Conservation (phyloP, 805 yeast genomes). For the Ogataea pini region DNA sequence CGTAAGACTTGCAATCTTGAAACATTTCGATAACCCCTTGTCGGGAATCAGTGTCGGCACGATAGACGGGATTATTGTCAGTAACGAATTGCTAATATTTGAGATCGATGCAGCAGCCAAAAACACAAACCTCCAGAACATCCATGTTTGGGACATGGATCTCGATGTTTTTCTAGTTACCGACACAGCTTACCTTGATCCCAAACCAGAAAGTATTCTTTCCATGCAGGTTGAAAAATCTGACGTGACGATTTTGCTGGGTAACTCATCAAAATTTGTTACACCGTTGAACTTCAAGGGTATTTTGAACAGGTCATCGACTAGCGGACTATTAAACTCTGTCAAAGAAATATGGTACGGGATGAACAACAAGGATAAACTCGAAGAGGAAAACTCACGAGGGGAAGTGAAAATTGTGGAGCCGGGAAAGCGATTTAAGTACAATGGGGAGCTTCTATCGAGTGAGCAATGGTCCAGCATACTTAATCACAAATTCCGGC, state of each 20-base stretch:
- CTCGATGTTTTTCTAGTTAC: slow-evolving; percentile 36
- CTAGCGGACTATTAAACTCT: slow-evolving; percentile 11
- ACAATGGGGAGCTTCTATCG: slow-evolving; percentile 24
- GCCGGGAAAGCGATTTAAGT: slow-evolving; percentile 32
- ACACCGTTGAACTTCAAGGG: slow-evolving; percentile 36
- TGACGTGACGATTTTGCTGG: slow-evolving; percentile 36
- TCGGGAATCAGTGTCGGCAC: slow-evolving; percentile 25
- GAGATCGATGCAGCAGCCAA: slow-evolving; percentile 31
- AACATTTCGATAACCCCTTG: slow-evolving; percentile 31
- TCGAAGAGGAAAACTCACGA: slow-evolving; percentile 14
- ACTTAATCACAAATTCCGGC: slow-evolving; percentile 29
- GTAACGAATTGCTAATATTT: slow-evolving; percentile 34
- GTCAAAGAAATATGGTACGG: slow-evolving; percentile 25
- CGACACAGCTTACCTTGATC: slow-evolving; percentile 20
- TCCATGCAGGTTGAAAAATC: slow-evolving; percentile 6
- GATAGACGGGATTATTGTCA: slow-evolving; percentile 33
- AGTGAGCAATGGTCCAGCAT: slow-evolving; percentile 35
- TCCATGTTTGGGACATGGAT: slow-evolving; percentile 34
- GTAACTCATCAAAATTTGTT: slow-evolving; percentile 31
- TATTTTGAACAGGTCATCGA: slow-evolving; percentile 19
- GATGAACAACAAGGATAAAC: slow-evolving; percentile 23
- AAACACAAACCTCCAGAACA: slow-evolving; percentile 35
- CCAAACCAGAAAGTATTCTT: slow-evolving; percentile 1
- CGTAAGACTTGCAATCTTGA: slow-evolving; percentile 26
- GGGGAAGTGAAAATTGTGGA: slow-evolving; percentile 36